Base-by-base conservation (phyloP, 345 rosid genomes). In the Ceriops tagal region DNA sequence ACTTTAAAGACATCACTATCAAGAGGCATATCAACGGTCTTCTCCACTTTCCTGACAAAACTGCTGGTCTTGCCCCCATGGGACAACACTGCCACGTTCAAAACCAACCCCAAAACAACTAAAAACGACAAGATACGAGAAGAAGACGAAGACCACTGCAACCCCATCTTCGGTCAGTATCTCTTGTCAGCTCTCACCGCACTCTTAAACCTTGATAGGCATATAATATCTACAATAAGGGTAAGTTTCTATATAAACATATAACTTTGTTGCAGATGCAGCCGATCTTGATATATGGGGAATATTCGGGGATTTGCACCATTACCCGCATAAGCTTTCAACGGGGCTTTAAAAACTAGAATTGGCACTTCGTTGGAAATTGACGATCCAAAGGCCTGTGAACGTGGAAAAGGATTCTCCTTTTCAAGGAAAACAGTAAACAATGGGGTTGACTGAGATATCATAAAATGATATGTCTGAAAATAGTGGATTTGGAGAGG, bases 51-150 rank as follows among this genome's bases (percentile, higher is more conserved):
- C 71, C 98, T 86, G 31, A 83, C 86, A 57, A 73, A 92, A 5
- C 28, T 71, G 75, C 98, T 84, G 19, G 98, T 92, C 57, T 31
- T 73, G 69, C 96, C 93, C 73, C 96, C 98, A 81, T 84, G 76
- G 57, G 87, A 84, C 39, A 84, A 20, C 63, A 79, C 31, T 9
- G 74, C 82, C 28, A 66, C 77, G 64, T 79, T 86, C 71, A 80
- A 46, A 68, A 80, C 74, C 61, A 85, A 67, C 72, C 79, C 58
- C 58, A 83, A 60, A 68, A 77, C 75, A 15, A 82, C 64, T 30
- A 78, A 13, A 49, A 69, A 52, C 53, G 64, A 71, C 16, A 28
- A 51, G 30, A 66, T 57, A 61, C n/a, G 66, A 58, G 73, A 35
- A 58, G 51, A 70, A 34, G 32, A 53, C 24, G 69, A 65, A 53